Percentiles rank a stretch among this genome's conserved stretches.
Conservation (phyloP, 768 basidiomycete species). For the Trametes gibbosa region DNA sequence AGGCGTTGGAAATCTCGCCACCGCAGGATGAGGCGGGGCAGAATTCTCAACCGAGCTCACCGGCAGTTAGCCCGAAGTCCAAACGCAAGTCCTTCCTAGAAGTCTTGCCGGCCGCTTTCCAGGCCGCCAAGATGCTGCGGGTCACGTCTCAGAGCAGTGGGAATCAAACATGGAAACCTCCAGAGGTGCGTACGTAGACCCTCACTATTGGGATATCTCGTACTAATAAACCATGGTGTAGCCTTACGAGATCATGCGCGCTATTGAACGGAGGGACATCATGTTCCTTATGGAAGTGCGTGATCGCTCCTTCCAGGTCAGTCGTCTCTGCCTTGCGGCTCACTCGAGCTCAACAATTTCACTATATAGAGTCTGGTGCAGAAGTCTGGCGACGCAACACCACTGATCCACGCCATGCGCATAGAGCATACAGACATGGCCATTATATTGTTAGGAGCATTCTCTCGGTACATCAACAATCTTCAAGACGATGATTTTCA, state of each 20-base stretch:
- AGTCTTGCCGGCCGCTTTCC: constrained; percentile 4
- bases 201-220: too few relatives aligned
- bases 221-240: constrained; percentile 20
- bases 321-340: constrained; percentile 25
- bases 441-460: constrained; percentile 83
- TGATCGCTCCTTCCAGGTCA: constrained; percentile 75
- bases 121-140: constrained; percentile 9
- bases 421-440: constrained; percentile 83
- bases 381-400: constrained; percentile 82
- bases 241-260: constrained; percentile 72
- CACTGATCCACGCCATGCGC: constrained; percentile 87
- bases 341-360: background rate
- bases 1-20: constrained; percentile 6
- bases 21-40: background rate
- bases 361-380: constrained; percentile 65
- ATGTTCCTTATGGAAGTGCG: constrained; percentile 81
- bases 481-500: constrained; percentile 77
- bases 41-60: background rate
- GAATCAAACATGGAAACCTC: constrained; percentile 44
- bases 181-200: constrained; percentile 41
- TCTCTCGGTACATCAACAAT: constrained; percentile 89
- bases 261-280: constrained; percentile 83
- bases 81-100: constrained; percentile 12
- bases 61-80: constrained; percentile 3
- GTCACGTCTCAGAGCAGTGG: background rate